Evolutionary conservation across 2,329 filamentous ascomycete genomes (phyloP).

Genomic region (Colletotrichum cereale): DNA sequence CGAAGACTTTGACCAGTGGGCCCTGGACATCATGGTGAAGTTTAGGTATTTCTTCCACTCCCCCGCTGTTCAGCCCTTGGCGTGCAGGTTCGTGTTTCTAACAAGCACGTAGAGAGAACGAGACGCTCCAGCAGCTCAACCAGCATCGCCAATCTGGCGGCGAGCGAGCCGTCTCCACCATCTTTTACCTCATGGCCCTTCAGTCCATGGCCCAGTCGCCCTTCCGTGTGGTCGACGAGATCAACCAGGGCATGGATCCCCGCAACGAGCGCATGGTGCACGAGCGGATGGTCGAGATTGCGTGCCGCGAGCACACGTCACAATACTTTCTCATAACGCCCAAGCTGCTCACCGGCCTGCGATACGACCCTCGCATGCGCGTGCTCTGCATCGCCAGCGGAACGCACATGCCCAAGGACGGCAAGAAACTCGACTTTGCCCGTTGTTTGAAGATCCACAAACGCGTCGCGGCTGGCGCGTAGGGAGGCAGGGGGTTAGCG

Average conservation of each 20-base stretch:
- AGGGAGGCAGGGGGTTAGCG: background rate
- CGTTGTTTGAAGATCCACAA: slow-evolving; percentile 60
- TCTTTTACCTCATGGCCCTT: slow-evolving; percentile 98
- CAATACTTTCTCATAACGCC: slow-evolving; percentile 98
- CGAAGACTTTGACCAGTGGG: slow-evolving; percentile 94
- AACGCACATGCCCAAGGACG: slow-evolving; percentile 74
- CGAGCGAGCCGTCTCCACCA: slow-evolving; percentile 94
- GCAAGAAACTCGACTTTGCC: slow-evolving; percentile 63
- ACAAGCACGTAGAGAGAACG: slow-evolving; percentile 72
- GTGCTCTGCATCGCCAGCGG: slow-evolving; percentile 95
- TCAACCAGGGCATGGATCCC: slow-evolving; percentile 99
- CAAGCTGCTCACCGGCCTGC: slow-evolving; percentile 87
- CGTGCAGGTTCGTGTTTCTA: background rate
- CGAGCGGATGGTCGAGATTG: slow-evolving; percentile 97
- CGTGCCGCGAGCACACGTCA: slow-evolving; percentile 83
- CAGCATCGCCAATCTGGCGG: slow-evolving; percentile 96
- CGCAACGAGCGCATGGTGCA: slow-evolving; percentile 99
- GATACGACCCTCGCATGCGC: slow-evolving; percentile 91
- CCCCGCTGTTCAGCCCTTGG: background rate
- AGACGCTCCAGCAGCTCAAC: slow-evolving; percentile 86
- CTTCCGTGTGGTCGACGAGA: slow-evolving; percentile 98
- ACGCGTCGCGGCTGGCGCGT: slow-evolving; percentile 52
- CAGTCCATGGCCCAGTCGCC: slow-evolving; percentile 94
- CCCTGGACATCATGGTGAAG: slow-evolving; percentile 92
- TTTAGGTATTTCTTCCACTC: slow-evolving; percentile 77